phyloP scores from a whole-genome alignment of 805 yeast species.

The Ogataea parapolymorpha region DNA sequence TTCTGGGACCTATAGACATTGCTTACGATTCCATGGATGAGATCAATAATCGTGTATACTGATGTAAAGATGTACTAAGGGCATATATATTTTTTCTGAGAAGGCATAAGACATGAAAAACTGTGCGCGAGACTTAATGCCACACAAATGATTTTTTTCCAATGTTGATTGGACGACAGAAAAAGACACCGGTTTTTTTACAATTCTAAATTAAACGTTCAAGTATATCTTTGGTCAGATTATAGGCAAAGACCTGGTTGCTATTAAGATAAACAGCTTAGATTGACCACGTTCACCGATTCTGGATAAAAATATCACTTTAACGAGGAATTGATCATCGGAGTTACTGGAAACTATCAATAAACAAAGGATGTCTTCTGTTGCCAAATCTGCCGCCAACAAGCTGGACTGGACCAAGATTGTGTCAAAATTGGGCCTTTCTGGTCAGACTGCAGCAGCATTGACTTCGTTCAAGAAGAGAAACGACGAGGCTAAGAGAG shows the following conservation, averaged over 20 bases:
- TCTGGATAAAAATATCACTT: neutral
- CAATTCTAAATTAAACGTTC: slow-evolving; percentile 2
- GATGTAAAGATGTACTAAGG: slow-evolving; percentile 3
- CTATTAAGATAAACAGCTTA: neutral
- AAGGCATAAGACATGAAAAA: neutral
- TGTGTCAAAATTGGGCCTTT: slow-evolving; percentile 80
- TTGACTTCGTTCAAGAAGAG: slow-evolving; percentile 95
- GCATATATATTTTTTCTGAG: neutral
- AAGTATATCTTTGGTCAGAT: slow-evolving; percentile 8
- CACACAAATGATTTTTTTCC: slow-evolving; percentile 5
- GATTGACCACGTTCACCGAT: neutral
- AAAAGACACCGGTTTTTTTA: slow-evolving; percentile 10
- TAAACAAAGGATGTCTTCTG: slow-evolving; percentile 23
- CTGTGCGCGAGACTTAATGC: slow-evolving; percentile 6
- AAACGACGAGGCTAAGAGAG: slow-evolving; percentile 95
- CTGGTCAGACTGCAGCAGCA: slow-evolving; percentile 88
- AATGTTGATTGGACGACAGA: slow-evolving; percentile 13
- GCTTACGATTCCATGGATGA: slow-evolving; percentile 28
- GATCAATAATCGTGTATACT: slow-evolving; percentile 15
- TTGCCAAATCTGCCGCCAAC: slow-evolving; percentile 61
- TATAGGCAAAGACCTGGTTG: slow-evolving; percentile 4
- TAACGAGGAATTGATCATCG: slow-evolving; percentile 2
- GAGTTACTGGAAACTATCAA: slow-evolving; percentile 10
- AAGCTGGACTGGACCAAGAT: slow-evolving; percentile 96
- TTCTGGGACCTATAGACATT: slow-evolving; percentile 25